Evolutionary conservation across 768 basidiomycete genomes (phyloP).

Genomic region (Trametopsis cervina): DNA sequence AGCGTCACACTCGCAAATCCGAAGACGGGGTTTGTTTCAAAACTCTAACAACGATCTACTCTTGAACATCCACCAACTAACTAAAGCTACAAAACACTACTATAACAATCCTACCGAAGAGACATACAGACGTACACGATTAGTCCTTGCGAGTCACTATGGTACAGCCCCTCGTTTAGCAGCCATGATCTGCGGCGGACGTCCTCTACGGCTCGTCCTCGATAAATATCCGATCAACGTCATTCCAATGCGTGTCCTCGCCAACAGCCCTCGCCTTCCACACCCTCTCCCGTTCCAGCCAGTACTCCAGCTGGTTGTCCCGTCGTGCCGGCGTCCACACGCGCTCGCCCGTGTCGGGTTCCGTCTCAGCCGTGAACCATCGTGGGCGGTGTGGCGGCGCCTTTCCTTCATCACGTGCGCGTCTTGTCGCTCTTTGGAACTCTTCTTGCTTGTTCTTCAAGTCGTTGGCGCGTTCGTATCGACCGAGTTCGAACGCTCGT

Average conservation of each 20-base stretch:
- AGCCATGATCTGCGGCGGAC: too few relatives aligned
- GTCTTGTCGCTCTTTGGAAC: constrained; percentile 63
- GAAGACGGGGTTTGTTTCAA: too few relatives aligned
- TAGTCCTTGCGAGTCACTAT: too few relatives aligned
- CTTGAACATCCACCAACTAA: too few relatives aligned
- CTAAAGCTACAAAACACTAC: too few relatives aligned
- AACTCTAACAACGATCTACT: too few relatives aligned
- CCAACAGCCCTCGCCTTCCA: constrained; percentile 35
- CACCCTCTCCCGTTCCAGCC: constrained; percentile 67
- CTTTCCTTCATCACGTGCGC: constrained; percentile 67
- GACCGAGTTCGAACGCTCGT: constrained; percentile 86
- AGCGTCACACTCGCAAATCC: too few relatives aligned
- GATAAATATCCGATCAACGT: constrained; percentile 79
- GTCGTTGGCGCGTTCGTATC: constrained; percentile 77
- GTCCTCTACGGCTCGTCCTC: constrained; percentile 42
- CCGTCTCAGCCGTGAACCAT: constrained; percentile 82
- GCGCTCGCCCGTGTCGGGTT: constrained; percentile 84
- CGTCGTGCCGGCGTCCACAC: constrained; percentile 71
- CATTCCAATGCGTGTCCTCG: constrained; percentile 46
- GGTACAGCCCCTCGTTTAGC: too few relatives aligned
- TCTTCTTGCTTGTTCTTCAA: constrained; percentile 81
- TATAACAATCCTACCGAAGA: too few relatives aligned
- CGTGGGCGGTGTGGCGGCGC: constrained; percentile 69
- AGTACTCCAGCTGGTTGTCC: constrained; percentile 64
- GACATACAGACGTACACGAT: too few relatives aligned